These are phyloP conservation scores for Penstemon newberryi DNA, from an alignment of 257 asterid species.

Conservation along the genomic window DNA sequence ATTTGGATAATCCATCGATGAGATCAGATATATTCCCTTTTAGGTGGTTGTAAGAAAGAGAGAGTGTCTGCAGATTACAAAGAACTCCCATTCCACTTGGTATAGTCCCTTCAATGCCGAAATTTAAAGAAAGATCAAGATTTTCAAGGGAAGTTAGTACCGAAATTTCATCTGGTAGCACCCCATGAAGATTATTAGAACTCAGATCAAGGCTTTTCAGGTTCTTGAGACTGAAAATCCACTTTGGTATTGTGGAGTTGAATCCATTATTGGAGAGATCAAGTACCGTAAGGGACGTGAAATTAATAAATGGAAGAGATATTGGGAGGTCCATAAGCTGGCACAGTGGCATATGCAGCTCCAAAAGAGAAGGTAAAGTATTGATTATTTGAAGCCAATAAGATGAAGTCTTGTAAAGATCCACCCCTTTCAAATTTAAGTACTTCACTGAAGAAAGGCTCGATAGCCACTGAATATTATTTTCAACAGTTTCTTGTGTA, in stretches of 20 bases:
- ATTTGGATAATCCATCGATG: conserved; percentile 29
- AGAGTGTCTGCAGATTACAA: conserved; percentile 30
- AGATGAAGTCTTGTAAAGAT: conserved; percentile 27
- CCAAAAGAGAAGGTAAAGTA: conserved; percentile 30
- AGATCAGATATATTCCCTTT: conserved; percentile 20
- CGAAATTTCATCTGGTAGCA: conserved; percentile 21
- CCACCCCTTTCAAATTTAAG: conserved; percentile 30
- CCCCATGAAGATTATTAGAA: conserved; percentile 19
- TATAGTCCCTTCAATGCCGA: conserved; percentile 24
- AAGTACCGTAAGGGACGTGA: conserved; percentile 37
- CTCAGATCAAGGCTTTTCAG: conserved; percentile 27
- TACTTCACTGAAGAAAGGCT: conserved; percentile 32
- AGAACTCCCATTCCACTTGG: conserved; percentile 28
- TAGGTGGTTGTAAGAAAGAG: conserved; percentile 24
- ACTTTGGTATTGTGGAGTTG: conserved; percentile 30
- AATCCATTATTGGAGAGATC: conserved; percentile 37
- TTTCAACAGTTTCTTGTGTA: conserved; percentile 10
- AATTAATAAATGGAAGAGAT: conserved; percentile 30
- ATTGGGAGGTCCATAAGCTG: conserved; percentile 32
- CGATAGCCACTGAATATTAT: conserved; percentile 31
- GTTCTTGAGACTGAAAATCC: conserved; percentile 37
- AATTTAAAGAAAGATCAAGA: conserved; percentile 32
- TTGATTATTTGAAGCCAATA: conserved; percentile 36
- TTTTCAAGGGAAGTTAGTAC: conserved; percentile 30
- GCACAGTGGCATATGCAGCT: conserved; percentile 39